phyloP scores from a whole-genome alignment of 2,329 filamentous ascomycete species.

The Gyromitra esculenta region DNA sequence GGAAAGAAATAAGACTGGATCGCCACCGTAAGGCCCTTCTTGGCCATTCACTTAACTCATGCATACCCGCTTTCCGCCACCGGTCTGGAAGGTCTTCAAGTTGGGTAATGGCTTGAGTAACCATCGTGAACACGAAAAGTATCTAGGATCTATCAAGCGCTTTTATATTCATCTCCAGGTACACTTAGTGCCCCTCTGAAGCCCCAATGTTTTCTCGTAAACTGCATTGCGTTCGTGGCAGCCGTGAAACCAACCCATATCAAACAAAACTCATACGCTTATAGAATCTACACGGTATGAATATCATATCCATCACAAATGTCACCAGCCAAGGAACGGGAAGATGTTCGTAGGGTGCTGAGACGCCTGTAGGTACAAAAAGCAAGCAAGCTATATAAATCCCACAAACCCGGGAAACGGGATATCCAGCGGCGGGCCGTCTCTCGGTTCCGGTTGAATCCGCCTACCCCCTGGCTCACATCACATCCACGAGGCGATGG shows the following conservation, averaged over 20 bases:
- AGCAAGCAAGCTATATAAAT: slow-evolving; percentile 34
- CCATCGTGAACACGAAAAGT: slow-evolving; percentile 27
- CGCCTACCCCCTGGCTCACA: slow-evolving; percentile 36
- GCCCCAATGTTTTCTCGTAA: slow-evolving; percentile 9
- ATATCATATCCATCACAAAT: slow-evolving; percentile 4
- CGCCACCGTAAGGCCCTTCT: slow-evolving; percentile 27
- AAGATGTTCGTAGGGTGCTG: slow-evolving; percentile 7
- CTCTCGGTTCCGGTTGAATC: slow-evolving; percentile 41
- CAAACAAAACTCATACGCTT: slow-evolving; percentile 19
- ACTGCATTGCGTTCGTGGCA: slow-evolving; percentile 24
- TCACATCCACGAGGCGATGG: slow-evolving; percentile 32
- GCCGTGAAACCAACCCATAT: slow-evolving; percentile 39
- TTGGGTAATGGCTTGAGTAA: slow-evolving; percentile 37
- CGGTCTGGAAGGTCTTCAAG: slow-evolving; percentile 15
- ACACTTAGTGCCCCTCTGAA: not conserved
- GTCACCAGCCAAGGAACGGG: not conserved
- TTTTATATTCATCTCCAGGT: slow-evolving; percentile 37
- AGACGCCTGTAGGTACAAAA: slow-evolving; percentile 31
- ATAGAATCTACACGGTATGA: slow-evolving; percentile 1
- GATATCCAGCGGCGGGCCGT: slow-evolving; percentile 45
- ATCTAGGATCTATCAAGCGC: slow-evolving; percentile 27
- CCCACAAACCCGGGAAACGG: slow-evolving; percentile 38
- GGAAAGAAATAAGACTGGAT: slow-evolving; percentile 25
- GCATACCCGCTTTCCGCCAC: slow-evolving; percentile 19
- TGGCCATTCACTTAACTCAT: slow-evolving; percentile 26